Evolutionary conservation across 1,139 yeast genomes (phyloP), one percentile per base, ranked within the genome.

Genomic region (Tardiomyces blankii): DNA sequence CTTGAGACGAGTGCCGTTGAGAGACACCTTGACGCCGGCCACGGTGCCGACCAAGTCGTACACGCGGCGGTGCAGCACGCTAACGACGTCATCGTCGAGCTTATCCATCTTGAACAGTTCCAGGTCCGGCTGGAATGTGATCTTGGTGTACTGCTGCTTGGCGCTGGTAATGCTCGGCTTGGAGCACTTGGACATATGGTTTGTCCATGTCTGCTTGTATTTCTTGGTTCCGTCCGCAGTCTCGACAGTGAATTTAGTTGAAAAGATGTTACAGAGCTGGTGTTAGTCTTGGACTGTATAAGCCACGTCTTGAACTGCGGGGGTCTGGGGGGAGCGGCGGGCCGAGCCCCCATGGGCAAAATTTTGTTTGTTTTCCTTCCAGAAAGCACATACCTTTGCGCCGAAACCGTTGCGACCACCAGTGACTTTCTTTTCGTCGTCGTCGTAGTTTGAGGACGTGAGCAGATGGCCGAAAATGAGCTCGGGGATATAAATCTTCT

Each of bases 341-440:
- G n/a, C n/a, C n/a, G n/a, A n/a, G n/a, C n/a, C n/a, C n/a, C n/a
- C n/a, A n/a, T n/a, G n/a, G n/a, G n/a, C n/a, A n/a, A n/a, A n/a
- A n/a, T n/a, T n/a, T n/a, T n/a, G n/a, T n/a, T n/a, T n/a, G n/a
- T n/a, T n/a, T n/a, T n/a, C n/a, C 30, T 27, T 27, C 11, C 30
- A 27, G 30, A 38, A 25, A 47, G 54, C 41, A 50, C 55, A 70
- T 63, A 30, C 35, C 11, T 93, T 93, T 43, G 99, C 98, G 66
- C 99, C 99, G 62, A 79, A 93, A 54, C 98, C 98, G 62, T 93
- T 93, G 72, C 99, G 79, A 65, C 99, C 99, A 70, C 98, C 99
- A 1, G 96, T 87, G 25, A 93, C 97, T 64, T 93, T 93, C 67
- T 85, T 86, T 60, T 91, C 84, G 53, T 91, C 79, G 62, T 93